These are phyloP conservation scores for Aristolochia fimbriata DNA, from an alignment of 164 flowering plant genomes.

Conservation along the genomic window DNA sequence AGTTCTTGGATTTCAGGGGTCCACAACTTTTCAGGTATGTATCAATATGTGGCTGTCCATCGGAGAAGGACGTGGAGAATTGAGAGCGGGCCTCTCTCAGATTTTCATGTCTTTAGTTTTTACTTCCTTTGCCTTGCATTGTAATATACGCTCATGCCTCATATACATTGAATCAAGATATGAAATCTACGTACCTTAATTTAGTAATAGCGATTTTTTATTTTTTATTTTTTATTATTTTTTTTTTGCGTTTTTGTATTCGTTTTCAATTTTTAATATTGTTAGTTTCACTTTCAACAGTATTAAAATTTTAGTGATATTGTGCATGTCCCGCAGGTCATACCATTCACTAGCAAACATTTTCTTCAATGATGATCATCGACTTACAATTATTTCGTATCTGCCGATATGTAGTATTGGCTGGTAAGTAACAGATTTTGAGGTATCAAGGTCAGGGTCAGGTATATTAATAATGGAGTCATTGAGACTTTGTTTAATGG, in stretches of 20 bases:
- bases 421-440: too few species aligned
- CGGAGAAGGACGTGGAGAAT: constrained; percentile 8
- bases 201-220: too few species aligned
- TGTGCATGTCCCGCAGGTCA: background rate
- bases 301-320: background rate
- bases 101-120: background rate
- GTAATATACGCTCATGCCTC: too few species aligned
- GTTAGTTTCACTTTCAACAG: background rate
- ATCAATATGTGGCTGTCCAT: background rate
- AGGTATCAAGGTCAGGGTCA: background rate
- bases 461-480: background rate
- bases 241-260: too few species aligned
- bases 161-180: too few species aligned
- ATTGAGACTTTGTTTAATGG: too few species aligned
- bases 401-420: too few species aligned
- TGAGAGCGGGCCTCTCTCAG: background rate
- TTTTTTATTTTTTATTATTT: too few species aligned
- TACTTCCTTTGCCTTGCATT: background rate
- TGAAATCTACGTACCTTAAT: too few species aligned
- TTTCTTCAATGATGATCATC: background rate
- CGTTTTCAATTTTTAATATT: background rate
- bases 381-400: too few species aligned
- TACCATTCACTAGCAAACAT: background rate
- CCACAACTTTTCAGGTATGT: constrained; percentile 11
- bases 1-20: constrained; percentile 10